Base-by-base conservation (phyloP, 768 basidiomycete species). In the Hydnum rufescens region DNA sequence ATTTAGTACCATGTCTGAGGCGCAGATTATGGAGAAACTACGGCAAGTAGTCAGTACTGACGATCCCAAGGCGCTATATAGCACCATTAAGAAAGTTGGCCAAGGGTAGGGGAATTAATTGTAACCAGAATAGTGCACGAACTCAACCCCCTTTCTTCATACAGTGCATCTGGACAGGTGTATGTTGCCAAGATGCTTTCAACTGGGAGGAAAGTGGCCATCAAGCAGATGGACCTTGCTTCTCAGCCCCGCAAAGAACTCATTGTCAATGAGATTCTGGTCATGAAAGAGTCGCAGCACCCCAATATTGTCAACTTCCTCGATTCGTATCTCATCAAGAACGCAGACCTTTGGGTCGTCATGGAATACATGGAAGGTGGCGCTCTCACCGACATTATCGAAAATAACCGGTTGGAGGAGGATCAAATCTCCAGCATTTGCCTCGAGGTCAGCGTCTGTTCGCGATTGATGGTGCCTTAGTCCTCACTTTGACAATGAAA, bases 321-420 rank as follows among this genome's bases (percentile, higher is more conserved):
- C 39, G 85, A 93, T 4, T 77, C 85, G 23, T 95, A 90, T 65
- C 74, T 96, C 42, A 77, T 95, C 51, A 83, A 82, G 67, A 80
- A 71, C 63, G 81, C 74, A 51, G 89, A 93, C 62, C 75, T 95
- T 23, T 96, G 90, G 90, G 89, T 95, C 42, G 89, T 93, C 54
- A 96, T 93, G 90, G 90, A 96, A 68, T 93, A 86, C 63, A 96
- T 96, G 90, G 90, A 96, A 66, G 90, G 90, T 51, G 92, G 95
- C 36, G 90, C 93, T 18, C 70, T 99, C 60, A 96, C 90, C 25
- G 93, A 97, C 66, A 82, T 99, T 42, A 96, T 99, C 60, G 93
- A 96, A 70, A 89, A 92, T 60, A 97, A 96, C 65, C 77, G 85
- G 39, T 67, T 97, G 56, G 86, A 86, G 63, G 90, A 96, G 68